These are phyloP conservation scores for Penicillium ochrochloron DNA, from an alignment of 495 filamentous ascomycete genomes.

Conservation along the genomic window DNA sequence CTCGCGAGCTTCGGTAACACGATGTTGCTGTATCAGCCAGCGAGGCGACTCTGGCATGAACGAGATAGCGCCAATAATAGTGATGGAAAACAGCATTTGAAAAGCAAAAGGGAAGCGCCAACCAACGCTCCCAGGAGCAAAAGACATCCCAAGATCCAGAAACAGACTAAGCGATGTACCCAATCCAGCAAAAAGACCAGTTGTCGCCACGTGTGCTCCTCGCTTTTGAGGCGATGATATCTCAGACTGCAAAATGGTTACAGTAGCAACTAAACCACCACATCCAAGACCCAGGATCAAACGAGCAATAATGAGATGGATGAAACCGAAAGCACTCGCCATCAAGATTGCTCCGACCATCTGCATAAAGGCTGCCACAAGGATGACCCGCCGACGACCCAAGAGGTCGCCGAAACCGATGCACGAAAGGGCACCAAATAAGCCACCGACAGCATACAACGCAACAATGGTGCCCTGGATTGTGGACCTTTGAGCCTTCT, in stretches of 20 bases:
- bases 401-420: conserved; percentile 29
- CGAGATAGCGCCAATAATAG: conserved; percentile 58
- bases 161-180: conserved; percentile 46
- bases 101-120: conserved; percentile 51
- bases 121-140: conserved; percentile 39
- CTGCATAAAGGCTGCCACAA: conserved; percentile 22
- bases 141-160: conserved; percentile 49
- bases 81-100: conserved; percentile 57
- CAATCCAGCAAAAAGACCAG: conserved; percentile 53
- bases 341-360: conserved; percentile 43
- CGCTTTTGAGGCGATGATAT: conserved; percentile 40
- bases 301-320: conserved; percentile 29
- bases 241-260: conserved; percentile 56
- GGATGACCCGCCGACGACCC: conserved; percentile 29
- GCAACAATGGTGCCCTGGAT: conserved; percentile 32
- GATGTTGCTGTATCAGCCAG: conserved; percentile 56
- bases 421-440: conserved; percentile 28
- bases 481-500: conserved; percentile 26
- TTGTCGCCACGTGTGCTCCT: conserved; percentile 40
- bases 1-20: conserved; percentile 51
- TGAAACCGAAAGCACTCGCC: conserved; percentile 35
- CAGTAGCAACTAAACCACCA: conserved; percentile 46
- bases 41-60: conserved; percentile 64
- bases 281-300: conserved; percentile 60
- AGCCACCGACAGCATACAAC: conserved; percentile 29